Evolutionary conservation across 768 basidiomycete genomes (phyloP), one percentile per base, ranked within the genome.

Genomic region (Tulasnella calospora): DNA sequence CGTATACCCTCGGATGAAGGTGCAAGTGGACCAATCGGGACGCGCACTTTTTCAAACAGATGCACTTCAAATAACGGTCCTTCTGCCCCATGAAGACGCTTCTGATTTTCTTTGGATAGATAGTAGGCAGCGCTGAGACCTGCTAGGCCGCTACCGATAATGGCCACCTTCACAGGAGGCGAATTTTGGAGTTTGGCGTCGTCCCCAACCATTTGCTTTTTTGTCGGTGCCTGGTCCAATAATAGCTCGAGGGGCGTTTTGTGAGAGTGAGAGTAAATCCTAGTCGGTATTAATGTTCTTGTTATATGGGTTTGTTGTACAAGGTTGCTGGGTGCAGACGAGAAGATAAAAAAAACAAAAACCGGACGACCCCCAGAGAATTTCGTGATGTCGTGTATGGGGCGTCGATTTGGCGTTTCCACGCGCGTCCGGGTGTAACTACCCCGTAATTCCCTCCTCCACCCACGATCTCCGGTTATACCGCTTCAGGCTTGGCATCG

Each of bases 71-170:
- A 88, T 33, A 36, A 38, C 8, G 61, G 27, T 19, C 33, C 33
- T 12, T 44, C 41, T 30, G 27, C 69, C 19, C 27, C 27, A 7
- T 73, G 30, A n/a, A 30, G 27, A 23, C 90, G 86, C 71, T 86
- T 83, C 10, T 83, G 82, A 9, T 84, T 83, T 0, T 82, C 78
- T 36, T 80, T 73, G 19, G 78, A 77, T 15, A 94, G 83, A 23
- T 91, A 83, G 82, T 92, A 88, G 2, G 91, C 91, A 35, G 91
- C 87, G 0, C 92, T 90, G 35, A 94, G 86, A 5, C 92, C 92
- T 33, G 92, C 91, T 7, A 94, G 87, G 30, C 92, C 92, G 78
- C 88, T 90, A 17, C 92, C 92, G 17, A 93, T 83, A 41, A 94
- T 87, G 1, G 92, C 92, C 40, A 94, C 89, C 79, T 89, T 90